phyloP scores from a whole-genome alignment of 176 grass and related monocot genomes.

The Puya raimondii region DNA sequence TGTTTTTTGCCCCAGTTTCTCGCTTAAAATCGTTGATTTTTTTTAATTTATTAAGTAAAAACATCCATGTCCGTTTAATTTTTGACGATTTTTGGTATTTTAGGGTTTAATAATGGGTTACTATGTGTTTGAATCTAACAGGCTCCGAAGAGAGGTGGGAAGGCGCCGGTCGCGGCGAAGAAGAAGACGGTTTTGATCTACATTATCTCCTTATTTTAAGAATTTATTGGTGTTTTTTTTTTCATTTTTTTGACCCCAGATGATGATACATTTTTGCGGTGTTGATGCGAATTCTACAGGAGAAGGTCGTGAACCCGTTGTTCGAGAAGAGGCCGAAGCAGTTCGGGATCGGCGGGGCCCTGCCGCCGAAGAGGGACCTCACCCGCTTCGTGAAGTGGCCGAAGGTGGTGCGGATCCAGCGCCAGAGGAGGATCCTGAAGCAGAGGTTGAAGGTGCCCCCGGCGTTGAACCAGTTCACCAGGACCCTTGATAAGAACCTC shows the following conservation, averaged over 20 bases:
- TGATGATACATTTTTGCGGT: not conserved
- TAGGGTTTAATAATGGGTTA: too few relatives aligned
- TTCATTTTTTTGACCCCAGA: not conserved
- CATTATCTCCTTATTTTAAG: not conserved
- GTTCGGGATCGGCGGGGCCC: slow-evolving; percentile 67
- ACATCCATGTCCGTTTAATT: too few relatives aligned
- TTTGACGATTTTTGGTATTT: too few relatives aligned
- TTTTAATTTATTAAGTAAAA: not conserved
- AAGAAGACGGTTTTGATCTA: slow-evolving; percentile 32
- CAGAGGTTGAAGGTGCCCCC: slow-evolving; percentile 90
- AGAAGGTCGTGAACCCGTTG: slow-evolving; percentile 56
- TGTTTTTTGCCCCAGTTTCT: not conserved
- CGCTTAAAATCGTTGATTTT: not conserved
- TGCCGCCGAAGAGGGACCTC: slow-evolving; percentile 84
- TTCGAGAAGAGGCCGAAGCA: slow-evolving; percentile 96
- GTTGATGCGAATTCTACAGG: slow-evolving; percentile 20
- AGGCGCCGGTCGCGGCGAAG: slow-evolving; percentile 46
- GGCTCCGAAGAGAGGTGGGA: slow-evolving; percentile 71
- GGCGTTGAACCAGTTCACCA: slow-evolving; percentile 85
- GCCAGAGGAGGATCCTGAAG: slow-evolving; percentile 90
- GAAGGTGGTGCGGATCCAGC: slow-evolving; percentile 85
- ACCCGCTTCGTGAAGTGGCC: slow-evolving; percentile 87
- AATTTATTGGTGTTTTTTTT: not conserved
- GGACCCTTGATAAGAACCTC: slow-evolving; percentile 84
- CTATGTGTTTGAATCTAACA: slow-evolving; percentile 22